phyloP scores from a whole-genome alignment of 805 yeast genomes.

The Saturnispora hagleri region DNA sequence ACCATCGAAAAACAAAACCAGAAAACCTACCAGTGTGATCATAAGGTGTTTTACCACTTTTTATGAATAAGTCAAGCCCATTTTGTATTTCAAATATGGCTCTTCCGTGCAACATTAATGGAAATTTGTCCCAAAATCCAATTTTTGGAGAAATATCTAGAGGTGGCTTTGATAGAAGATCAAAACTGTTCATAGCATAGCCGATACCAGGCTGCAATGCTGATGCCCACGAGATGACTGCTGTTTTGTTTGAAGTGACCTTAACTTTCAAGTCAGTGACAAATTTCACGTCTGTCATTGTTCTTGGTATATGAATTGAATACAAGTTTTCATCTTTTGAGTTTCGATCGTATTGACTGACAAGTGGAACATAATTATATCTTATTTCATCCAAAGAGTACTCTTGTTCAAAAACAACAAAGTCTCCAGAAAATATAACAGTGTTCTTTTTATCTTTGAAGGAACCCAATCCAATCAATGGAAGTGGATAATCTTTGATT shows the following conservation, averaged over 20 bases:
- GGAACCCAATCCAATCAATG: constrained; percentile 41
- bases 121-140: constrained; percentile 67
- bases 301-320: constrained; percentile 49
- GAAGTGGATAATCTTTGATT: constrained; percentile 48
- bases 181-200: constrained; percentile 56
- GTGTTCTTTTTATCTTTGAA: constrained; percentile 35
- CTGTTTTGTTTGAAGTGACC: constrained; percentile 37
- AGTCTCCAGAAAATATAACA: constrained; percentile 34
- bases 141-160: constrained; percentile 52
- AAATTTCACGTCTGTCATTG: constrained; percentile 54
- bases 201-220: constrained; percentile 52
- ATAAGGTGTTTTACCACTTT: constrained; percentile 53
- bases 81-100: constrained; percentile 37
- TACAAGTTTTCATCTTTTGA: constrained; percentile 38
- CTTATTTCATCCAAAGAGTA: constrained; percentile 39
- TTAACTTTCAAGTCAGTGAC: constrained; percentile 40
- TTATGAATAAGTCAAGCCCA: constrained; percentile 54
- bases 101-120: constrained; percentile 46
- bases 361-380: constrained; percentile 43
- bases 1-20: constrained; percentile 61
- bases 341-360: constrained; percentile 26
- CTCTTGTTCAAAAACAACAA: constrained; percentile 52
- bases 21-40: constrained; percentile 46
- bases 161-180: constrained; percentile 61
- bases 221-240: constrained; percentile 55